Evolutionary conservation across 352 stramenopile species (phyloP), one percentile per base, ranked within the genome.

Genomic region (Pythium folliculosum): DNA sequence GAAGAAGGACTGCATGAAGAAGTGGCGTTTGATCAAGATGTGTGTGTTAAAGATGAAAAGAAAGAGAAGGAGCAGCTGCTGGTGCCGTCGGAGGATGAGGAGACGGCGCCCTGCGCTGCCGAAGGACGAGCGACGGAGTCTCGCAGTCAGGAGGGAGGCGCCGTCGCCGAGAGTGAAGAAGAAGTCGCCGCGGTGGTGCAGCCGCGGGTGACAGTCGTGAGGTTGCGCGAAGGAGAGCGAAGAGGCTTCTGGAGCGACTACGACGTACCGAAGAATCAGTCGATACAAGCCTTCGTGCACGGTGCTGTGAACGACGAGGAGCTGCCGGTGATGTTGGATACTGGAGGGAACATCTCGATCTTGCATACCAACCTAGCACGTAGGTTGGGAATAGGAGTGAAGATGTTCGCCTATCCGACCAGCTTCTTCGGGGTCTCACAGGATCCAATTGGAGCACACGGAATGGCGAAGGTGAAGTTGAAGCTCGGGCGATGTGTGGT

Each of bases 281-380:
- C 14, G 22, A 47, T 50, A 1, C 65, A 71, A 58, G 57, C 40
- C 10, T 62, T 65, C 35, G 65, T 71, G 10, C 47, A 57, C 23
- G 56, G 65, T 22, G 56, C 56, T 6, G 56, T 71, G 3, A 19
- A 59, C 12, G 52, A 59, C 19, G 5, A 21, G 10, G 40, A 25
- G n/a, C 5, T 71, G 16, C 64, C 56, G 27, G 55, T 66, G 23
- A 71, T 71, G 64, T 17, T 71, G 10, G 64, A 71, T 27, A 66
- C 49, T 0, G 64, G 64, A 1, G 64, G 49, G 17, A 71, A 71
- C 44, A 71, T 66, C 50, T 47, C 17, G 1, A 7, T 71, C 3
- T 23, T 71, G 4, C 64, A 66, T 27, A 56, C 48, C 27, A 65
- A 71, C 27, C 57, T 71, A n/a, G 57, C 57, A 65, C 64, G 57